These are phyloP conservation scores for Mortierella claussenii DNA, from an alignment of 192 early-diverging fungal genomes.

Conservation along the genomic window DNA sequence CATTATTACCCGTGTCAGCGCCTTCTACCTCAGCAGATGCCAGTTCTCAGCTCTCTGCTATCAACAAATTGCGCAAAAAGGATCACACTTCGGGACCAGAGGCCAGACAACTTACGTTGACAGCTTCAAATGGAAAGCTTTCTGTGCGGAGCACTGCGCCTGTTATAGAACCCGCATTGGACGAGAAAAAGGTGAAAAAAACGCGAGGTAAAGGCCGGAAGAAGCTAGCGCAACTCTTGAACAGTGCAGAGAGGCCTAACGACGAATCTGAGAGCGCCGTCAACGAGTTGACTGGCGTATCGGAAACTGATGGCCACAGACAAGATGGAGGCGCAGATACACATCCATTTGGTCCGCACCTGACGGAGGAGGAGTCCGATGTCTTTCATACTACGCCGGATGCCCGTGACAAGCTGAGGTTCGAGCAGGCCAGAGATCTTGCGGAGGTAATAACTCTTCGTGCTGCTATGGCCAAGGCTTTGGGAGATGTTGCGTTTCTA, in stretches of 20 bases:
- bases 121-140: constrained; percentile 33
- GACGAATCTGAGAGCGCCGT: neutral
- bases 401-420: constrained; percentile 59
- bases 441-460: constrained; percentile 39
- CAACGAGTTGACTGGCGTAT: neutral
- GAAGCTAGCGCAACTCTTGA: neutral
- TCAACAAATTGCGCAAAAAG: constrained; percentile 36
- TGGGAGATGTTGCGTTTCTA: too few relatives aligned
- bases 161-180: neutral
- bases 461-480: too few relatives aligned
- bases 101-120: constrained; percentile 17
- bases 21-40: neutral
- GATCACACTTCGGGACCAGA: neutral
- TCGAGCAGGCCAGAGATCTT: constrained; percentile 60
- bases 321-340: constrained; percentile 23
- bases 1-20: neutral
- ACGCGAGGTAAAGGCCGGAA: constrained; percentile 21
- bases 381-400: constrained; percentile 63
- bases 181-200: constrained; percentile 29
- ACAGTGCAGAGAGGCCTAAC: neutral
- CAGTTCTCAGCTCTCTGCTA: neutral
- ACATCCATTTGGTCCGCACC: constrained; percentile 60
- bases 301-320: constrained; percentile 1
- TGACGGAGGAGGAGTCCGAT: constrained; percentile 64
- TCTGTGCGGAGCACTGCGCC: constrained; percentile 11